These are phyloP conservation scores for Liriodendron chinense DNA, from an alignment of 164 flowering plant genomes.

Conservation along the genomic window DNA sequence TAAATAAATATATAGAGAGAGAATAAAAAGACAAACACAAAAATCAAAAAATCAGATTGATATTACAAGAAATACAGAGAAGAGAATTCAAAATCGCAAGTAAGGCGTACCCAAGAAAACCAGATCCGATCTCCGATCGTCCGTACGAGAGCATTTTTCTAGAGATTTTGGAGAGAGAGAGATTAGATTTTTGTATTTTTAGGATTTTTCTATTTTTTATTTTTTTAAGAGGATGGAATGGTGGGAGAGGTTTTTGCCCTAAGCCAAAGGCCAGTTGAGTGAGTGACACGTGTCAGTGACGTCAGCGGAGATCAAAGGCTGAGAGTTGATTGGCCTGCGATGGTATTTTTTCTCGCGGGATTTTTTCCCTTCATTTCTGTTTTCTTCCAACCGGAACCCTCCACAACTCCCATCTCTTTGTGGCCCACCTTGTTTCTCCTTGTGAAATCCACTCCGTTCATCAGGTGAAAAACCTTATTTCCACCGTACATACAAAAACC, in stretches of 20 bases:
- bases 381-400: too few relatives aligned
- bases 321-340: background rate
- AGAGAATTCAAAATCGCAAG: background rate
- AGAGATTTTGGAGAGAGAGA: background rate
- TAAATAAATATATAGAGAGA: too few relatives aligned
- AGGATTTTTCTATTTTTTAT: background rate
- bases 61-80: background rate
- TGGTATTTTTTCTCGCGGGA: background rate
- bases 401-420: too few relatives aligned
- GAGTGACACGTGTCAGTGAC: background rate
- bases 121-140: background rate
- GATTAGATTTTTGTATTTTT: background rate
- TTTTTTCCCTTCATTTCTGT: background rate
- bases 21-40: background rate
- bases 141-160: background rate
- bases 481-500: too few relatives aligned
- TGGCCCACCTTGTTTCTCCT: too few relatives aligned
- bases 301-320: background rate
- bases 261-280: too few relatives aligned
- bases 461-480: too few relatives aligned
- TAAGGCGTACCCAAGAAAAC: background rate
- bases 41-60: background rate
- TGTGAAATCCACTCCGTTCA: too few relatives aligned
- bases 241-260: too few relatives aligned
- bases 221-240: background rate